A percentile compares a stretch with the other conserved stretches of the same genome.
Evolutionary conservation across 1,284 basidiomycete genomes (phyloP).

Genomic region (Ustilago nuda): DNA sequence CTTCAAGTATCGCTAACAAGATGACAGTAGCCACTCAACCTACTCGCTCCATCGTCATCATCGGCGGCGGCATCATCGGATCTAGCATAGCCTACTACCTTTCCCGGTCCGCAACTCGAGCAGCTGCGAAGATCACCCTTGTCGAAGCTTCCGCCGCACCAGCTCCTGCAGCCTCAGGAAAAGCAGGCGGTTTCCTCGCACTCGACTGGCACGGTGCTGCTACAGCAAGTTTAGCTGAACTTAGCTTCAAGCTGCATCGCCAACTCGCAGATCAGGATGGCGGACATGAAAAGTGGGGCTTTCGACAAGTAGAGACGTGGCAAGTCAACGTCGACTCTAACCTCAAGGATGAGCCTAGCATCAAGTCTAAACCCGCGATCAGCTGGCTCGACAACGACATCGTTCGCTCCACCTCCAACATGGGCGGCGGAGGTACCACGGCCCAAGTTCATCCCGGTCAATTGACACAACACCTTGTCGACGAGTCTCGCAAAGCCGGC

Average conservation of each 20-base stretch:
- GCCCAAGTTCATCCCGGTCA: slow-evolving; percentile 84
- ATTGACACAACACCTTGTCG: slow-evolving; percentile 82
- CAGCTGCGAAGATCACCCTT: slow-evolving; percentile 71
- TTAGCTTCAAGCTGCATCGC: slow-evolving; percentile 84
- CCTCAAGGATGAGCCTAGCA: slow-evolving; percentile 34
- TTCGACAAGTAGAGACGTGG: slow-evolving; percentile 75
- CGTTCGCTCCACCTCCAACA: slow-evolving; percentile 57
- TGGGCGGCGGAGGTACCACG: slow-evolving; percentile 73
- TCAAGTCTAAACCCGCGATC: slow-evolving; percentile 36
- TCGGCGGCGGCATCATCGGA: slow-evolving; percentile 79
- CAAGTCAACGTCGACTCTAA: slow-evolving; percentile 56
- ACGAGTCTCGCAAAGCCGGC: slow-evolving; percentile 71
- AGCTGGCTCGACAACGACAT: slow-evolving; percentile 68
- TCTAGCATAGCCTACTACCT: slow-evolving; percentile 86
- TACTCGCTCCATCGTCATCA: slow-evolving; percentile 58
- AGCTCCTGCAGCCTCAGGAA: slow-evolving; percentile 80
- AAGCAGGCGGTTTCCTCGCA: slow-evolving; percentile 91
- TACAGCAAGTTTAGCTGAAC: slow-evolving; percentile 74
- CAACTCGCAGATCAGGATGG: slow-evolving; percentile 79
- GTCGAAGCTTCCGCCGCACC: slow-evolving; percentile 79
- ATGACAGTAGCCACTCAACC: slow-evolving; percentile 36
- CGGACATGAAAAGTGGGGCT: slow-evolving; percentile 84
- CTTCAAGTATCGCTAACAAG: neutral
- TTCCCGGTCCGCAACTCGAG: slow-evolving; percentile 29
- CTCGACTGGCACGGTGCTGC: slow-evolving; percentile 76